Base-by-base conservation (phyloP, 2,329 filamentous ascomycete species). In the Xylariaceae sp. region DNA sequence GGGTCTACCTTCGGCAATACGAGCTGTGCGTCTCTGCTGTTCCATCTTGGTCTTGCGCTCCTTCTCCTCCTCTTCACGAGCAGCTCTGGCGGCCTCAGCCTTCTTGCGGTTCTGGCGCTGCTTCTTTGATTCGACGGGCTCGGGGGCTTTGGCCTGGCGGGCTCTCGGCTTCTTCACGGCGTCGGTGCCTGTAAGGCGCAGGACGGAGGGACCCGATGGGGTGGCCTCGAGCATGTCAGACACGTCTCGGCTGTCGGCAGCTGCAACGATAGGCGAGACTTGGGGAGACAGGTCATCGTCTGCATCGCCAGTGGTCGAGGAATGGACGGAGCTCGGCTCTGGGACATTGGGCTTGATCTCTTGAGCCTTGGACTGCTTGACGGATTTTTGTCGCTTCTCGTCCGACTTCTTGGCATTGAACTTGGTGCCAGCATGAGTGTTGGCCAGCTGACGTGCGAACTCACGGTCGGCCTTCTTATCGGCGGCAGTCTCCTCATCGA, bases 81-180 rank as follows among this genome's bases (percentile, higher is more conserved):
- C 70, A 19, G 70, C 67, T 69, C 86, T 92, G 51, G 79, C 78
- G 37, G 78, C 81, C 62, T 94, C 88, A 23, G 75, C 79, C 77
- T 94, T 95, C 67, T 83, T 78, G 47, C 81, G 77, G 65, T 94
- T 92, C 67, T 95, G 89, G 39, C 88, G 80, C 67, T 94, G 86
- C 70, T 95, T 95, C 81, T 95, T 95, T 14, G 82, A 83, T 68
- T 94, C 84, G 13, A 72, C 74, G 31, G 74, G 71, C 58, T 85
- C 78, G 44, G 75, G 68, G 25, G 70, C 65, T 64, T 80, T 76
- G 45, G 68, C 63, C 50, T 73, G 67, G 62, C 78, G 78, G 43
- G 70, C 64, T 60, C 80, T 79, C 42, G 74, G 67, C 62, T 80
- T 74, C 61, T 80, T 74, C 54, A 72, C 63, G 70, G 77, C 56